These are phyloP conservation scores for Eleusine indica DNA, from an alignment of 176 grass and related monocot genomes.

Conservation along the genomic window DNA sequence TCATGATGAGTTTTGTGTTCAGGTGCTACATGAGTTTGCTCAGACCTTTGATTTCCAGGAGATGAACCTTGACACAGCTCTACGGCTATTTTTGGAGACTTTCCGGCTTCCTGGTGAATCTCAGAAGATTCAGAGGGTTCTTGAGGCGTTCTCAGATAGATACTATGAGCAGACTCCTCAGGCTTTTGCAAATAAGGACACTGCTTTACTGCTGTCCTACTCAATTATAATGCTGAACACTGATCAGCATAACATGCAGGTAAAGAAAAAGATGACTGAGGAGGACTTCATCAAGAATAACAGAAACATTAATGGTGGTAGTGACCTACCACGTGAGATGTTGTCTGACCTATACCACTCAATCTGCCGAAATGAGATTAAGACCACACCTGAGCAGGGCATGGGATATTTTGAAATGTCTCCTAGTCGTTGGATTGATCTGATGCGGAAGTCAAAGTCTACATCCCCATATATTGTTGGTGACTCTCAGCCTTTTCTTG, in stretches of 20 bases:
- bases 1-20: conserved; percentile 99
- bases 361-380: conserved; percentile 90
- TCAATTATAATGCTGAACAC: conserved; percentile 99
- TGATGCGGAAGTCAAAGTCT: conserved; percentile 85
- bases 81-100: conserved; percentile 92
- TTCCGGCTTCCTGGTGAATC: conserved; percentile 94
- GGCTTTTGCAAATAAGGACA: conserved; percentile 89
- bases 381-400: conserved; percentile 86
- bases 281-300: conserved; percentile 99
- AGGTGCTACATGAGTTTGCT: conserved; percentile 96
- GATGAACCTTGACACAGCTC: conserved; percentile 95
- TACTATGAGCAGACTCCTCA: conserved; percentile 93
- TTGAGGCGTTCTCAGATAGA: conserved; percentile 98
- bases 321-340: conserved; percentile 90
- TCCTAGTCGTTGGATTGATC: conserved; percentile 92
- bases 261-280: conserved; percentile 99
- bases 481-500: conserved; percentile 79
- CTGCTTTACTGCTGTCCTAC: conserved; percentile 87
- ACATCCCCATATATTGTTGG: conserved; percentile 83
- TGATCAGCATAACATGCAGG: conserved; percentile 99
- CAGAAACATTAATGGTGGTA: conserved; percentile 93
- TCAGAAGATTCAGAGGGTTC: conserved; percentile 98
- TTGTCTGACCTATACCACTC: conserved; percentile 86
- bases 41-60: conserved; percentile 91
- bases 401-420: conserved; percentile 95